A percentile compares a stretch with the other conserved stretches of the same genome.
Conservation (phyloP, 768 basidiomycete genomes). For the Rhizopogon vinicolor region DNA sequence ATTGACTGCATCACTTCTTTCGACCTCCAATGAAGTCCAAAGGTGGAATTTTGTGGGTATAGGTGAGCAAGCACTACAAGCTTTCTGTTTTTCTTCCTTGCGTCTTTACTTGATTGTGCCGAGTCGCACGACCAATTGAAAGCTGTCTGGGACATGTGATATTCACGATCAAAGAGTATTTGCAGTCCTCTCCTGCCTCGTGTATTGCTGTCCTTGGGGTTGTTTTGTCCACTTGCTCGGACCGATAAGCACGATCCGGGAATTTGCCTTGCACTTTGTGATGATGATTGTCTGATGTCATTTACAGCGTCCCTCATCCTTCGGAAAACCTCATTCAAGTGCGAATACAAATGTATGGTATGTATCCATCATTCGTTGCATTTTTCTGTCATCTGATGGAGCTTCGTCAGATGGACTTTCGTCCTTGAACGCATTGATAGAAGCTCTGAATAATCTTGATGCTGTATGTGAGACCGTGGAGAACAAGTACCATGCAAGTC, state of each 20-base stretch:
- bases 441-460: conserved; percentile 75
- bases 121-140: not conserved
- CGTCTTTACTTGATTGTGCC: not conserved
- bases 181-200: not conserved
- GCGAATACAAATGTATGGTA: conserved; percentile 99
- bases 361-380: conserved; percentile 24
- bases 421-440: conserved; percentile 73
- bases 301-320: conserved; percentile 67
- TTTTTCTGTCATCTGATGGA: not conserved
- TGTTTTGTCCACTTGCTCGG: conserved; percentile 8
- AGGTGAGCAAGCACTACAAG: conserved; percentile 45
- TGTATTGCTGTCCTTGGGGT: not conserved
- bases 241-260: not conserved
- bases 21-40: conserved; percentile 56
- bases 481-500: conserved; percentile 58
- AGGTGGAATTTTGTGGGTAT: conserved; percentile 98
- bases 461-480: conserved; percentile 69
- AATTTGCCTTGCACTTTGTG: not conserved
- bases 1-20: not conserved
- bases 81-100: not conserved
- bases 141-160: not conserved
- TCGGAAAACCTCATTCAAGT: conserved; percentile 95
- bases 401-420: conserved; percentile 69
- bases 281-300: not conserved
- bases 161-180: not conserved